Evolutionary conservation across 2,329 filamentous ascomycete species (phyloP), one percentile per base, ranked within the genome.

Genomic region (Pezicula neosporulosa): DNA sequence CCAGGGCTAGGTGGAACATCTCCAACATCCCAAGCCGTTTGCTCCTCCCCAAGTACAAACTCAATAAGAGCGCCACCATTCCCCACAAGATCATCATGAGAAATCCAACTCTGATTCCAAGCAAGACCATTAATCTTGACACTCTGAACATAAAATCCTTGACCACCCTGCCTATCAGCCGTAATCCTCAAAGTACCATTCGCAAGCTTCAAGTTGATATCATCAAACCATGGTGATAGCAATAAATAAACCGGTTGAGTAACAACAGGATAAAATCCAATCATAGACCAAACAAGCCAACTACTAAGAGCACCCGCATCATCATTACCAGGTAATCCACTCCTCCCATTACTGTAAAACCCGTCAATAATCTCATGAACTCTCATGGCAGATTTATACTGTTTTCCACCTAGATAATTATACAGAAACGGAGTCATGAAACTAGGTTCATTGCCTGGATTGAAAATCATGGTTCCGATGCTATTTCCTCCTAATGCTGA

Each of bases 171-270:
- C 0, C 74, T 73, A 6, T 58, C 60, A 0, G 78, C 74, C 0
- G 63, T 72, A 35, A 83, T 79, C 1, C 71, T 68, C 35, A 82
- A 57, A 44, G 57, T 64, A n/a, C 42, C 42, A 28, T 16, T 63
- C 57, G 46, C 65, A 60, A 3, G 57, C 59, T 28, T 60, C 63
- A 41, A 68, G 19, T 65, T 68, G 15, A 69, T 54, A 39, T 71
- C 61, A 0, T 58, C 59, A 53, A 81, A 78, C 66, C 73, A 75
- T 0, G 77, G 75, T 7, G 73, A 70, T 1, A 74, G 66, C n/a
- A 82, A 67, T 1, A 81, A 64, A 56, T 81, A 82, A 0, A 77
- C 77, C 0, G 78, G 77, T 60, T 83, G 79, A 0, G 78, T 79
- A 0, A 78, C 80, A 33, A 83, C 70, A 0, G 80, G 79, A 46